phyloP scores from a whole-genome alignment of 768 basidiomycete species.

The Termitomyces titanicus region DNA sequence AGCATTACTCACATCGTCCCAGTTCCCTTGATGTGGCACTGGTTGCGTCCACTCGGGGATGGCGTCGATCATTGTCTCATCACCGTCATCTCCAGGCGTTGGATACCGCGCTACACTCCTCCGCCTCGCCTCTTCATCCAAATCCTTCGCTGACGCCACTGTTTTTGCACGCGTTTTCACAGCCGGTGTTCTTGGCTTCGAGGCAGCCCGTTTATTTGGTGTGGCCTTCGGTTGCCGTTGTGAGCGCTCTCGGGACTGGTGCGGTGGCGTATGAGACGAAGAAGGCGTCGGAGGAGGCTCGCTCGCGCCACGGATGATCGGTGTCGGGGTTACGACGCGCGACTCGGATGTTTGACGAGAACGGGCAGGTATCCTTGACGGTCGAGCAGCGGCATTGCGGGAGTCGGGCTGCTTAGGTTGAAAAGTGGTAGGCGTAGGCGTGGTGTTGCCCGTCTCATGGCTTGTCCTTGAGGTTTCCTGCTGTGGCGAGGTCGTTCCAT shows the following conservation, averaged over 20 bases:
- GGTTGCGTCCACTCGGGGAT: constrained; percentile 85
- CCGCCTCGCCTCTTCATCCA: constrained; percentile 43
- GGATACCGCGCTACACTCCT: constrained; percentile 70
- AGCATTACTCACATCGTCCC: constrained; percentile 68
- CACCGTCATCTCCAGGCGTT: constrained; percentile 35
- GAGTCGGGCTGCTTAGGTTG: constrained; percentile 27
- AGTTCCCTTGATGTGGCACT: constrained; percentile 62
- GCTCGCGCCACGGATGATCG: constrained; percentile 29
- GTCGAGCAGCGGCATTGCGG: constrained; percentile 24
- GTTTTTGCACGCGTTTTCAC: constrained; percentile 37
- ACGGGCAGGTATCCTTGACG: constrained; percentile 39
- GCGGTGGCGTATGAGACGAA: constrained; percentile 21
- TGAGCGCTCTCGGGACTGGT: constrained; percentile 23
- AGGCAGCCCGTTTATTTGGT: constrained; percentile 26
- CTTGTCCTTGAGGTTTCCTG: constrained; percentile 13
- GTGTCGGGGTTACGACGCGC: constrained; percentile 35
- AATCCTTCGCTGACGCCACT: constrained; percentile 32
- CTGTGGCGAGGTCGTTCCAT: constrained; percentile 14
- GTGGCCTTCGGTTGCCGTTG: constrained; percentile 27
- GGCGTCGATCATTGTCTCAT: constrained; percentile 58
- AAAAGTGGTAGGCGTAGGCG: constrained; percentile 33
- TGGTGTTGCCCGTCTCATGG: constrained; percentile 35
- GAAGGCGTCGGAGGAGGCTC: constrained; percentile 37
- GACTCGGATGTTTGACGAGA: constrained; percentile 45
- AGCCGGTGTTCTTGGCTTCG: constrained; percentile 26